Conservation (phyloP, 1,284 basidiomycete genomes). For the Rhodotorula mucilaginosa region DNA sequence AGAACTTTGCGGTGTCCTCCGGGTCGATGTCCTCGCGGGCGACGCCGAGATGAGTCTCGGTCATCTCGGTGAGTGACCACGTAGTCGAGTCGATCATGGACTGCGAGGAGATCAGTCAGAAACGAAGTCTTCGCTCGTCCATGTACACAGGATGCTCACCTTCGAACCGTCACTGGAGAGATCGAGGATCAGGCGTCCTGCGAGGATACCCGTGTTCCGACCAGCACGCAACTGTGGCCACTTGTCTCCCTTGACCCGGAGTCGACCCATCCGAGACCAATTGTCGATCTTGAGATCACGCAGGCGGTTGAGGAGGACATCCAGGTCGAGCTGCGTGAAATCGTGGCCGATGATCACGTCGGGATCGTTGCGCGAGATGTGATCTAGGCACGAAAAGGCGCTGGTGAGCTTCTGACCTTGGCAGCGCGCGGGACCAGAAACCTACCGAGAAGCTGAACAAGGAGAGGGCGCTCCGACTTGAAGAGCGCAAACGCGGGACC, state of each 20-base stretch:
- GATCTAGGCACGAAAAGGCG: conserved; percentile 55
- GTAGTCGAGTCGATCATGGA: conserved; percentile 93
- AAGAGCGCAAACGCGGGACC: conserved; percentile 68
- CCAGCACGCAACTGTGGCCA: conserved; percentile 74
- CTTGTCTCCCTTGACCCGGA: conserved; percentile 65
- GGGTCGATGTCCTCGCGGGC: conserved; percentile 90
- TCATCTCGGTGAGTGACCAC: conserved; percentile 98
- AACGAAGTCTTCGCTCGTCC: background rate
- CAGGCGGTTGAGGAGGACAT: conserved; percentile 89
- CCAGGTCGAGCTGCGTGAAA: conserved; percentile 85
- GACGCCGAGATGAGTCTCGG: conserved; percentile 78
- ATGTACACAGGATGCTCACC: conserved; percentile 53
- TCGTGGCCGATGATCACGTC: conserved; percentile 95
- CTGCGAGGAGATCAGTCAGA: conserved; percentile 50
- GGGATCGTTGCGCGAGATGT: conserved; percentile 82
- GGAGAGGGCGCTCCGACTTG: conserved; percentile 68
- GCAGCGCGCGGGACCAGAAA: background rate
- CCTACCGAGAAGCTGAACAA: conserved; percentile 75
- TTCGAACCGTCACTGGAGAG: conserved; percentile 91
- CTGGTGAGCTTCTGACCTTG: background rate
- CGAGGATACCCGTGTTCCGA: conserved; percentile 76
- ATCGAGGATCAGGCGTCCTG: conserved; percentile 86
- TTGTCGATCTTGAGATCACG: conserved; percentile 83
- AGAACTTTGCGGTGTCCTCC: conserved; percentile 85
- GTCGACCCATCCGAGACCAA: conserved; percentile 91